Base-by-base conservation (phyloP, 768 basidiomycete genomes). In the Pulveroboletus sp. region DNA sequence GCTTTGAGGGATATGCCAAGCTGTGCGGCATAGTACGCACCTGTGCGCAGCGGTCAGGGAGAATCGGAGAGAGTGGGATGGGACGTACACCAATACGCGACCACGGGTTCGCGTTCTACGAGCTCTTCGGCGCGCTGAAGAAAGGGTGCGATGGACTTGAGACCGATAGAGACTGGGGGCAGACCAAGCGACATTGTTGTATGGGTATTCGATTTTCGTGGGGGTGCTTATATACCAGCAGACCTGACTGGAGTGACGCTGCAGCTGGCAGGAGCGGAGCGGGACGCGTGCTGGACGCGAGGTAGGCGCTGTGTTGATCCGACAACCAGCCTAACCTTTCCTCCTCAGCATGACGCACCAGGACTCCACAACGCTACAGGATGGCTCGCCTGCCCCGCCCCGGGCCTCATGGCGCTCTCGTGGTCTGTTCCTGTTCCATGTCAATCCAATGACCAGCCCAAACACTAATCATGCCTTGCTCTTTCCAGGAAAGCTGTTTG, bases 71-170 rank as follows among this genome's bases (percentile, higher is more conserved):
- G 30, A 28, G 49, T 33, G 41, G 7, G 39, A 33, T 24, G 11
- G 74, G 32, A 46, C 89, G 57, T 69, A 95, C 95, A 94, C 94
- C 95, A 99, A 65, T 98, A 98, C 5, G 90, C 80, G 62, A 98
- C 82, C 46, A 94, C 74, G 6, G 91, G 89, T 49, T 99, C 93
- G 55, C 86, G 81, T 13, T 72, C 71, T 45, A 78, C 81, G 59
- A 97, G 76, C 66, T 99, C 96, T 50, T 91, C 82, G 1, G 96
- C 90, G 43, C 96, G 82, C 61, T 94, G 92, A 17, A 98, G 75
- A 68, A 81, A 95, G 2, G 93, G 88, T 5, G 82, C 63, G 48
- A 93, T 78, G 24, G 81, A 54, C 61, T 84, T 89, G 65, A 90
- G 81, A 41, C 77, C 75, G 35, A 73, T 53, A 0, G 86, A 76